Evolutionary conservation across 1,139 yeast genomes (phyloP).

Genomic region (Taphrina populina): DNA sequence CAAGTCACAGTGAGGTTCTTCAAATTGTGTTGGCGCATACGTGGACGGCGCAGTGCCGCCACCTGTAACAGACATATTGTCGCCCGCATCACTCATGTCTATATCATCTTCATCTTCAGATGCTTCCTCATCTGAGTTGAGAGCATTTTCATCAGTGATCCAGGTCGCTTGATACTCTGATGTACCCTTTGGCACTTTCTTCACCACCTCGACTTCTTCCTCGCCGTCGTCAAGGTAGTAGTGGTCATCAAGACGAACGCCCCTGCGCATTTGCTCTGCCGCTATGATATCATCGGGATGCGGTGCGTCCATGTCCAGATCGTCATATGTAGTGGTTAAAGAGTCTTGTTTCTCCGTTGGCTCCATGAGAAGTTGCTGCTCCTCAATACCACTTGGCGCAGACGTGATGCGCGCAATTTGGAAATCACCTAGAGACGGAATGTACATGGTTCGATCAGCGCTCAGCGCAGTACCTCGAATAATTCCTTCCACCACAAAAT

Average conservation of each 20-base stretch:
- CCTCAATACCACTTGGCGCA: slow-evolving; percentile 39
- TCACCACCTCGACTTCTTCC: slow-evolving; percentile 44
- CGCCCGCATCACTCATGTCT: slow-evolving; percentile 40
- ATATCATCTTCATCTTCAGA: slow-evolving; percentile 46
- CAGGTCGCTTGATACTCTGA: slow-evolving; percentile 94
- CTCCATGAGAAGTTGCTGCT: slow-evolving; percentile 40
- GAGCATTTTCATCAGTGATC: slow-evolving; percentile 61
- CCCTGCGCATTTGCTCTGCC: slow-evolving; percentile 46
- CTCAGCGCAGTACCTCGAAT: slow-evolving; percentile 84
- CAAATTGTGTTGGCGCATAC: slow-evolving; percentile 52
- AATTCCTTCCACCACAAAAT: slow-evolving; percentile 67
- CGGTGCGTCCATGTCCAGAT: slow-evolving; percentile 51
- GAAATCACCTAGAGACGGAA: slow-evolving; percentile 89
- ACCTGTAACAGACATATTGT: slow-evolving; percentile 41
- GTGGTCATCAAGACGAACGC: slow-evolving; percentile 72
- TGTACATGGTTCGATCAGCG: slow-evolving; percentile 72
- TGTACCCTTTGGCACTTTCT: slow-evolving; percentile 76
- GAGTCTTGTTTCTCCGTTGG: slow-evolving; percentile 64
- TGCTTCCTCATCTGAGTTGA: slow-evolving; percentile 53
- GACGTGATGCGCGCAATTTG: slow-evolving; percentile 68
- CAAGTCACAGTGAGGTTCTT: slow-evolving; percentile 69
- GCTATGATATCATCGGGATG: slow-evolving; percentile 50
- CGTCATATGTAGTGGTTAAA: slow-evolving; percentile 51
- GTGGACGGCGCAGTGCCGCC: slow-evolving; percentile 42
- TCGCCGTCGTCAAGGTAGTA: slow-evolving; percentile 55